Percentiles rank a stretch among this genome's conserved stretches.
phyloP scores from a whole-genome alignment of 106 monocot species.

The Dendrobium huoshanense region DNA sequence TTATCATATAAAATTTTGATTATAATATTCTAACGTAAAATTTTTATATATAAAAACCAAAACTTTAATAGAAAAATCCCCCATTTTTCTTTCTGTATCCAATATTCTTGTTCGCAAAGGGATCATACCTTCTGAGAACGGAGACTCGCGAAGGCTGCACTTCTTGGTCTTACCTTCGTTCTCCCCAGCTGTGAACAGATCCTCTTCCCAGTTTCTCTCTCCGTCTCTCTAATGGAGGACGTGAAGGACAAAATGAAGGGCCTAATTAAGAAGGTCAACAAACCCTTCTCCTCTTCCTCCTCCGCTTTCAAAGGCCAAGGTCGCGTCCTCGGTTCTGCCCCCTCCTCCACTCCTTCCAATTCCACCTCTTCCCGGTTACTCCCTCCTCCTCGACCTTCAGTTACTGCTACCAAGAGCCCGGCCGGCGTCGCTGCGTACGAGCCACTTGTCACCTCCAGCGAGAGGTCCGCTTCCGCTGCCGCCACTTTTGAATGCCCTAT shows the following conservation, averaged over 20 bases:
- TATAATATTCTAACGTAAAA: too few relatives aligned
- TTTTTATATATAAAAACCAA: too few relatives aligned
- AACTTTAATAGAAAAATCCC: too few relatives aligned
- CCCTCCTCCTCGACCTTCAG: constrained; percentile 8
- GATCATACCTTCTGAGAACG: too few relatives aligned
- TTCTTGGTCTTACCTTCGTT: too few relatives aligned
- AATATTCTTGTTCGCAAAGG: too few relatives aligned
- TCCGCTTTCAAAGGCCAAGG: constrained; percentile 87
- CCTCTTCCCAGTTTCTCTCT: too few relatives aligned
- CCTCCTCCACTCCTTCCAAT: constrained; percentile 13
- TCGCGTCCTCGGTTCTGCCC: constrained; percentile 60
- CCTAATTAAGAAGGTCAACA: constrained; percentile 77
- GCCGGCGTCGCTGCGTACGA: constrained; percentile 31
- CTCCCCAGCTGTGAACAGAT: too few relatives aligned
- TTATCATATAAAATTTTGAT: too few relatives aligned
- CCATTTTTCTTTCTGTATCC: too few relatives aligned
- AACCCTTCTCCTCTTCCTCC: constrained; percentile 53
- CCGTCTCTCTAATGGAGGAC: constrained; percentile 32
- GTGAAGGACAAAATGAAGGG: constrained; percentile 77
- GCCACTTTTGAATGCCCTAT: constrained; percentile 43
- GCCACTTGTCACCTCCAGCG: constrained; percentile 31
- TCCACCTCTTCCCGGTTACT: constrained; percentile 4
- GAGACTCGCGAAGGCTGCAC: too few relatives aligned
- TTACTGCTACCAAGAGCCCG: constrained; percentile 4
- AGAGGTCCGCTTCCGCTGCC: background rate